These are phyloP conservation scores for Auricularia sp. DNA, from an alignment of 768 basidiomycete genomes.

Conservation along the genomic window DNA sequence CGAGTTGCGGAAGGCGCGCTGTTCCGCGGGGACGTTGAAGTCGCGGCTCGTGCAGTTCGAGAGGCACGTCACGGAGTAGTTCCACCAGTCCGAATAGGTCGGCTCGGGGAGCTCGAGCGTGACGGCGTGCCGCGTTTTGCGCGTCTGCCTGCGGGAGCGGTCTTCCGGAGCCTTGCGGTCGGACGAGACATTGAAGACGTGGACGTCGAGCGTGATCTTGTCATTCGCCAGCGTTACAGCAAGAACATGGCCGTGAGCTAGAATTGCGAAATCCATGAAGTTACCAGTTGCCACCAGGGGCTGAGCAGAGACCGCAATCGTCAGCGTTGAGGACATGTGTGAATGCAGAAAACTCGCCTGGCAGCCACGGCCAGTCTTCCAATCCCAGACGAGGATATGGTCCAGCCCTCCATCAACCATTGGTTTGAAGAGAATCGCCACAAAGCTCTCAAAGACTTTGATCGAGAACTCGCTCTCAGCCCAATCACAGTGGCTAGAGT, in stretches of 20 bases:
- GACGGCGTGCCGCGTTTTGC: not conserved
- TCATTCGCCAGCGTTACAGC: not conserved
- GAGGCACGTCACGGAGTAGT: not conserved
- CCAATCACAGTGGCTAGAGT: not conserved
- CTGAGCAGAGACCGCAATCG: not conserved
- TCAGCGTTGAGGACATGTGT: too few species aligned
- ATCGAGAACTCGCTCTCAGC: not conserved
- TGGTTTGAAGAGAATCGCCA: not conserved
- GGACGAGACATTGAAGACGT: not conserved
- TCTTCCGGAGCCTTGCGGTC: not conserved
- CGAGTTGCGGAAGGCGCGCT: not conserved
- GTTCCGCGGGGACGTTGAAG: not conserved
- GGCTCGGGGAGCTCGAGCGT: not conserved
- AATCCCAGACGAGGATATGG: not conserved
- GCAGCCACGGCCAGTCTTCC: not conserved
- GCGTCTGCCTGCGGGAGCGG: not conserved
- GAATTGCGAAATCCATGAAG: not conserved
- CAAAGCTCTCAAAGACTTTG: not conserved
- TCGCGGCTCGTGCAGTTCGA: not conserved
- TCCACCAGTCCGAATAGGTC: not conserved
- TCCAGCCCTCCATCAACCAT: not conserved
- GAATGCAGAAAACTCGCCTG: not conserved
- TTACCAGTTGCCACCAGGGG: not conserved
- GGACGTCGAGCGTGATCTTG: not conserved
- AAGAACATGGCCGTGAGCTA: not conserved